Evolutionary conservation across 2,329 filamentous ascomycete species (phyloP).

Genomic region (Sarocladiaceae sp.): DNA sequence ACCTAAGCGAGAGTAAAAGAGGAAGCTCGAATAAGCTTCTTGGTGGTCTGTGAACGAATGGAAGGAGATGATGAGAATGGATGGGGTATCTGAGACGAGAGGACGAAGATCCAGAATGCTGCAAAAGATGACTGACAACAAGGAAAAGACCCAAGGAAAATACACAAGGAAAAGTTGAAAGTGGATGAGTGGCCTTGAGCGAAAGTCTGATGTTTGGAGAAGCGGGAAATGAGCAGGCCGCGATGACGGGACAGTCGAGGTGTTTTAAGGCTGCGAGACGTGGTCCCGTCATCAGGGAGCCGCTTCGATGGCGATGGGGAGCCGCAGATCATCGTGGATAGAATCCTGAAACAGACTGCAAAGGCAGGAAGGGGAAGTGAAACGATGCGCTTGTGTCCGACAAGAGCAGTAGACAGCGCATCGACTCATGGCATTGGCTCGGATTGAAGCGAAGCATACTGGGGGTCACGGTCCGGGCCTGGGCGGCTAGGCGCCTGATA

Average conservation of each 20-base stretch:
- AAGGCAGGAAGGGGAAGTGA: conserved; percentile 35
- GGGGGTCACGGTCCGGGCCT: conserved; percentile 41
- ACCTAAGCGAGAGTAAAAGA: conserved; percentile 4
- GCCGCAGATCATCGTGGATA: conserved; percentile 19
- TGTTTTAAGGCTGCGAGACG: conserved; percentile 17
- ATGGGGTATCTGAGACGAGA: conserved; percentile 1
- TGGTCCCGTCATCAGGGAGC: background rate
- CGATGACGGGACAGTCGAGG: conserved; percentile 14
- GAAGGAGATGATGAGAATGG: background rate
- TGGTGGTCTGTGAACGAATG: conserved; percentile 5
- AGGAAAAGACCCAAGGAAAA: conserved; percentile 21
- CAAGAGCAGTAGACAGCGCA: conserved; percentile 33
- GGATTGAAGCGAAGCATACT: conserved; percentile 19
- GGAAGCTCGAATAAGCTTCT: conserved; percentile 10
- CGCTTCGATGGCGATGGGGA: conserved; percentile 16
- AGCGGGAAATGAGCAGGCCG: conserved; percentile 13
- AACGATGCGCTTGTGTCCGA: conserved; percentile 49
- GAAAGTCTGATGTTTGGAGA: conserved; percentile 16
- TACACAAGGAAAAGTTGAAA: conserved; percentile 22
- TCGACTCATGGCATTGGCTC: conserved; percentile 46
- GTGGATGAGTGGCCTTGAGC: conserved; percentile 14
- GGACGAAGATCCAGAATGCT: conserved; percentile 2
- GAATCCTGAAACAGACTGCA: conserved; percentile 25
- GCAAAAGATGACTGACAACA: conserved; percentile 12
- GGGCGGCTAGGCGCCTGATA: conserved; percentile 34